Base-by-base conservation (phyloP, 208 protist species). In the Trypanosomatidae sp. region DNA sequence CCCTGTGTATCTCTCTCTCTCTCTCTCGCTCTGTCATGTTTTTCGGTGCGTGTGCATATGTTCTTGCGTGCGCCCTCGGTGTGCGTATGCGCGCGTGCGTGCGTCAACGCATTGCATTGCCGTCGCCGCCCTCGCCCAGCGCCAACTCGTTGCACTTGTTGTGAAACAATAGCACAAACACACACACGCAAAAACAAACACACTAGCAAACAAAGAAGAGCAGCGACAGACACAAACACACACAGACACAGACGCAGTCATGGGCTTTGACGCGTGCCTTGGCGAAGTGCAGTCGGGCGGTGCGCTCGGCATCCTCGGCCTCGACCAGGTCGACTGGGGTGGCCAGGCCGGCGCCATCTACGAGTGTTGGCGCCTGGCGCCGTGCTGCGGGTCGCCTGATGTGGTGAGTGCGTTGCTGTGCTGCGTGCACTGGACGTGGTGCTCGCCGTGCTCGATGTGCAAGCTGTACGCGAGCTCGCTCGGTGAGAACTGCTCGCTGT, bases 381-480 rank as follows among this genome's bases (percentile, higher is more conserved):
- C 81, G 33, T 90, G 69, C 61, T 83, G 81, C 52, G 76, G 81
- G 18, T 50, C 51, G 16, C 79, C 79, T 3, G 71, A 86, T 37
- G 2, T 61, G 7, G 37, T 69, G 33, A 56, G 54, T 8, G 52
- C 39, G 4, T 33, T 81, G 0, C 48, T 69, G 8, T 90, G 75
- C 59, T 22, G 77, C 23, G 19, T 75, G 0, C 59, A 84, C 63
- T 90, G 72, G 66, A 64, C 41, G 16, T 71, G 43, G 30, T 42
- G 47, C 22, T 56, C 48, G 1, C 71, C 66, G 7, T 90, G 68
- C 50, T 64, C 55, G 13, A 25, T 56, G 32, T 77, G 69, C 33
- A 84, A 87, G 51, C 61, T 80, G 8, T 87, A 90, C 59, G 69
- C 81, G 22, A 69, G 66, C 1, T 81, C 69, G 11, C 65, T 86